Evolutionary conservation across 2,329 filamentous ascomycete genomes (phyloP), one percentile per base, ranked within the genome.

Genomic region (Colletotrichum sp.): DNA sequence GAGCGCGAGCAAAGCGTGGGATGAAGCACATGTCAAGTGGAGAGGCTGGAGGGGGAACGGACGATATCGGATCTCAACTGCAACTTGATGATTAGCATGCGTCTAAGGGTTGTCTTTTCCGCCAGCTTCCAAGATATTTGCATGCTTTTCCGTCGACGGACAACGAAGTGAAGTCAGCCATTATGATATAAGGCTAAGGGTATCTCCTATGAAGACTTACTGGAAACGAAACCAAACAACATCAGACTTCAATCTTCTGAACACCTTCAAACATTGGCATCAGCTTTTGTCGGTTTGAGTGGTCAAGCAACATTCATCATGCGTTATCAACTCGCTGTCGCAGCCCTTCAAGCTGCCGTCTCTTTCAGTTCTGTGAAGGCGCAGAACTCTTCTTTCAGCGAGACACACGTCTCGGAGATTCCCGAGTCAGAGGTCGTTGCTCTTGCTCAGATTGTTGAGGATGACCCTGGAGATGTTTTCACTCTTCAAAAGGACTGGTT

Each of bases 401-500:
- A 72, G 13, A 68, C 63, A 6, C 32, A 62, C 26, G 28, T 68
- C 34, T 72, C 70, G 7, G 32, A 28, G 5, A 36, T 68, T 12
- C 64, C 70, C 8, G 64, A 72, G 34, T 16, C 24, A n/a, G 72
- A 75, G n/a, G 59, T 39, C 16, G n/a, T n/a, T 7, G 72, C 72
- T 34, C 72, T 75, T 7, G 59, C 68, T 13, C 59, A 65, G 10
- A 52, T 75, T 12, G 60, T 75, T 16, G 72, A 75, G 15, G 72
- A 71, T 28, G 32, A 75, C 13, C 34, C 67, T 6, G 68, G 18
- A 28, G 72, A 75, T 28, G 26, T 52, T 18, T 59, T 71, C 16
- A 34, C 24, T 13, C 67, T 71, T 18, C 24, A 39, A 5, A 79
- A 79, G 32, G 79, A 80, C 65, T 80, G 78, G 78, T 68, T 78